phyloP scores from a whole-genome alignment of 495 filamentous ascomycete genomes.

The Niebla homalea region DNA sequence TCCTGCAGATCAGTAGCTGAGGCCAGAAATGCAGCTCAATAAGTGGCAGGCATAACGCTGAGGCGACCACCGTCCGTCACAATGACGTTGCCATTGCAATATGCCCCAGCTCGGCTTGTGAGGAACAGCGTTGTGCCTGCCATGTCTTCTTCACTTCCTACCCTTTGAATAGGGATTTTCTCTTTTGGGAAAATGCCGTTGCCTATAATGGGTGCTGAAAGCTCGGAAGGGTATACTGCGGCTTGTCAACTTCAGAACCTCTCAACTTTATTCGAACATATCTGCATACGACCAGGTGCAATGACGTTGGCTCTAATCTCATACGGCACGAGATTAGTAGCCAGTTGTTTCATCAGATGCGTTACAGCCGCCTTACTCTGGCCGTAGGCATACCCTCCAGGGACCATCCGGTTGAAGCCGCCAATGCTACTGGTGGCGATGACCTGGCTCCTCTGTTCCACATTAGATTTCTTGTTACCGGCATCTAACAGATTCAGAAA shows the following conservation, averaged over 20 bases:
- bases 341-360: constrained; percentile 47
- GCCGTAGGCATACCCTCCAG: constrained; percentile 45
- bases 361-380: constrained; percentile 49
- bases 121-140: constrained; percentile 48
- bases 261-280: neutral
- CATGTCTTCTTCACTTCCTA: constrained; percentile 47
- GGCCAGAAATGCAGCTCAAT: no score
- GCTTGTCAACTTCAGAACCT: neutral
- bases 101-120: constrained; percentile 46
- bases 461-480: constrained; percentile 31
- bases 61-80: constrained; percentile 46
- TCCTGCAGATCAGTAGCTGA: no score
- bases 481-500: constrained; percentile 32
- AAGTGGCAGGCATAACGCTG: constrained; percentile 24
- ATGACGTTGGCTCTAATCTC: constrained; percentile 47
- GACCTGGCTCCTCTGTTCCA: constrained; percentile 43
- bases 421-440: constrained; percentile 46
- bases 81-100: constrained; percentile 42
- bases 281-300: constrained; percentile 45
- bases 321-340: constrained; percentile 38
- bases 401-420: constrained; percentile 38
- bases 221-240: constrained; percentile 45
- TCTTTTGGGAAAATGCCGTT: constrained; percentile 22
- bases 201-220: constrained; percentile 37
- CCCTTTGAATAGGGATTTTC: constrained; percentile 34